These are phyloP conservation scores for Antrodiella citrinella DNA, from an alignment of 768 basidiomycete genomes.

Conservation along the genomic window DNA sequence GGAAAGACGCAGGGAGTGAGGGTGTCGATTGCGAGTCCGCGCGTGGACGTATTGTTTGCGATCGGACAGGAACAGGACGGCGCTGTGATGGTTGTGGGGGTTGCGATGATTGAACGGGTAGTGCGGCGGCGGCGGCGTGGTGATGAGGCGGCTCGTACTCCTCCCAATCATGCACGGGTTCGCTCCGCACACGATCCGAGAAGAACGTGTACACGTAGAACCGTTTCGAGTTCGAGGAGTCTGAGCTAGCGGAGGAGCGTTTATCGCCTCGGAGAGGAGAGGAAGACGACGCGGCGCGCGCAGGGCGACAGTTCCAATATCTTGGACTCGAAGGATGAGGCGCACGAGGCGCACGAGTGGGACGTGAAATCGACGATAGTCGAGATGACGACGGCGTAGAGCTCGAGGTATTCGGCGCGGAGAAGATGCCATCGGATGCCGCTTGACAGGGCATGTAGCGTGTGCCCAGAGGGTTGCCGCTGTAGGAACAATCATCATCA, in stretches of 20 bases:
- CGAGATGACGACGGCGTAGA: slow-evolving; percentile 19
- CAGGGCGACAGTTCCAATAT: slow-evolving; percentile 19
- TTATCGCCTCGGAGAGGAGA: not conserved
- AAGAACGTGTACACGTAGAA: slow-evolving; percentile 32
- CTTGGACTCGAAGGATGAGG: slow-evolving; percentile 18
- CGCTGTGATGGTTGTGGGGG: not conserved
- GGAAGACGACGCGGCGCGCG: slow-evolving; percentile 1
- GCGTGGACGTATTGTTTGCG: not conserved
- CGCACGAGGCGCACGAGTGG: slow-evolving; percentile 19
- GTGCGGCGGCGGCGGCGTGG: slow-evolving; percentile 1
- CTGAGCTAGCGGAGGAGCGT: not conserved
- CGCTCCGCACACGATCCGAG: slow-evolving; percentile 25
- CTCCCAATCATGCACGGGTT: slow-evolving; percentile 26
- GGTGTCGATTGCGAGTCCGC: not conserved
- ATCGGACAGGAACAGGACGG: not conserved
- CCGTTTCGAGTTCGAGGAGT: slow-evolving; percentile 2
- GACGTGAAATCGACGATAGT: slow-evolving; percentile 13
- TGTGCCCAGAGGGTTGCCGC: slow-evolving; percentile 59
- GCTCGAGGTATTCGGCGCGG: slow-evolving; percentile 32
- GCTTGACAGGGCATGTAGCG: slow-evolving; percentile 54
- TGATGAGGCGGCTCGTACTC: slow-evolving; percentile 23
- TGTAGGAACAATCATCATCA: slow-evolving; percentile 16
- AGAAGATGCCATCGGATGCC: slow-evolving; percentile 43
- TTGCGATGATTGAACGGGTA: not conserved
- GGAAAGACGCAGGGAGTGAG: not conserved